Evolutionary conservation across 1,139 yeast genomes (phyloP), one percentile per base, ranked within the genome.

Genomic region (Kodamaea arcana): DNA sequence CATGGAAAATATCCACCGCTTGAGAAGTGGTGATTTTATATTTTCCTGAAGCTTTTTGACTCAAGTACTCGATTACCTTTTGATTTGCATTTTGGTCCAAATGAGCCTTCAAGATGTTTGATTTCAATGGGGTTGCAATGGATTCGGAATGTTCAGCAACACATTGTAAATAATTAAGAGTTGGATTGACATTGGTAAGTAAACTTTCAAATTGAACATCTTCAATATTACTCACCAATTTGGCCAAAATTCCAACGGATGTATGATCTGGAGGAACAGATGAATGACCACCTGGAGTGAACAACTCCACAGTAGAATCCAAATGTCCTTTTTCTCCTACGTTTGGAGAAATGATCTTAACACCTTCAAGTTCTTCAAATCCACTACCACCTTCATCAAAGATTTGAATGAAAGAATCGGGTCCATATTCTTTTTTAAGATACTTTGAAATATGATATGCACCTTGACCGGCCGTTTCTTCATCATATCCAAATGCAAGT

Each of bases 1-100:
- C 90, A n/a, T 59, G 47, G 32, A 83, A 64, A 9, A 80, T 65
- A 52, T 83, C 88, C n/a, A 75, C 66, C 0, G 88, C 85, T 51
- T 80, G 86, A 5, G 85, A 72, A 1, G 88, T 80, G 31, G 71
- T 65, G 34, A 82, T 62, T 20, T 77, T 55, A 47, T 65, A 77
- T 40, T 69, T 72, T 4, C 56, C 45, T 1, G 27, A 40, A 2
- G 27, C 33, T 4, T 21, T 27, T 15, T 51, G 44, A 13, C 40
- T 31, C 34, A 72, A 53, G 42, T 60, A 60, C 3, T 66, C 54
- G 27, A 74, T 41, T 4, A 75, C 66, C 22, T 57, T 54, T 10
- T 54, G 33, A 44, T 72, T 75, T 5, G 83, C 69, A 6, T 50
- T 45, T 3, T 47, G 34, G 47, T 73, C 72, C 25, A 58, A 45